Base-by-base conservation (phyloP, 2,329 filamentous ascomycete genomes). In the Emmonsiellopsis sp. region DNA sequence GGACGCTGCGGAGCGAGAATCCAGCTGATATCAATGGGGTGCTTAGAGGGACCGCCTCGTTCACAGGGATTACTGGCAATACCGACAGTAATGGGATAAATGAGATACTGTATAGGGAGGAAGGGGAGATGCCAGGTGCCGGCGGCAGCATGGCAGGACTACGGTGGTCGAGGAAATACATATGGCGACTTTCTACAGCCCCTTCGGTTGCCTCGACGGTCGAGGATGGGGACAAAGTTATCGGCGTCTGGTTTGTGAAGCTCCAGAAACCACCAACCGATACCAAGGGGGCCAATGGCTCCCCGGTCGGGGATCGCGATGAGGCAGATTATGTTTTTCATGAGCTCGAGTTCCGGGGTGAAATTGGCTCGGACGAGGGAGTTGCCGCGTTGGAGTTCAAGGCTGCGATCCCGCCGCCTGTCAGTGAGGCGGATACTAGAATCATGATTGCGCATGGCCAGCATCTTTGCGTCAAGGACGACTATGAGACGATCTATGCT, bases 171-270 rank as follows among this genome's bases (percentile, higher is more conserved):
- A 71, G 71, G 56, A 73, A 73, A 55, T 75, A 74, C 53, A 71
- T 74, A 47, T 75, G 72, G 72, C 66, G 70, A 1, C 50, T 71
- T 14, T 57, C 57, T 11, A 57, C 42, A 9, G 13, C 17, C 7
- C 10, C 50, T 10, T 34, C n/a, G 2, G 21, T 34, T 27, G 63
- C 2, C 50, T 27, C 33, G 52, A 44, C 13, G 36, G 53, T 37
- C 53, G 47, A 11, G 44, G 17, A 36, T 11, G 6, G 31, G 33
- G 34, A 33, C 5, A 45, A 52, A 31, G 39, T 33, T 32, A 68
- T 74, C 10, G 74, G 71, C 53, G 65, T 74, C 11, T 75, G 72
- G 72, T 75, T 75, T 47, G 70, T 71, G 33, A 74, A 74, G 53
- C 62, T 70, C 6, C 55, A 47, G 11, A 47, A 47, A 61, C 14